These are phyloP conservation scores for Tritrichomonas foetus DNA, from an alignment of 208 protist species.

Conservation along the genomic window DNA sequence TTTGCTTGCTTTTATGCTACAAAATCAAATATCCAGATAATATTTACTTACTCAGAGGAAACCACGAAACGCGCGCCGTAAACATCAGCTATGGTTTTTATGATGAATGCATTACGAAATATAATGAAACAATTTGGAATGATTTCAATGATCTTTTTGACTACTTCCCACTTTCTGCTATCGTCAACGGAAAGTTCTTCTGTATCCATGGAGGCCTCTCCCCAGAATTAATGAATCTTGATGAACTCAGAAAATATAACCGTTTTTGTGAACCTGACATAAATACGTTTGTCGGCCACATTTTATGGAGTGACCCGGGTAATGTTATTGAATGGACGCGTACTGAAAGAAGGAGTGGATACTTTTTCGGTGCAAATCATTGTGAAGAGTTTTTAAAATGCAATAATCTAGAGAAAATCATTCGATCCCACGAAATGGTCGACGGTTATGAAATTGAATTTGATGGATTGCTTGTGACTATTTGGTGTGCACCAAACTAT, in stretches of 20 bases:
- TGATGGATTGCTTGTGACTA: conserved; percentile 67
- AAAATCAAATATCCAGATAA: conserved; percentile 66
- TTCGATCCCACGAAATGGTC: conserved; percentile 76
- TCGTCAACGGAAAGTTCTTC: conserved; percentile 50
- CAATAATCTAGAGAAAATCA: conserved; percentile 71
- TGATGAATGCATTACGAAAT: conserved; percentile 74
- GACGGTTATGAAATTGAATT: conserved; percentile 82
- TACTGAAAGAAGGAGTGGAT: conserved; percentile 72
- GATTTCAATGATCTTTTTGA: conserved; percentile 76
- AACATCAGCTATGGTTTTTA: conserved; percentile 82
- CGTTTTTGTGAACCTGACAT: conserved; percentile 66
- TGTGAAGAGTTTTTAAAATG: conserved; percentile 64
- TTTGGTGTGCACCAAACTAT: conserved; percentile 78
- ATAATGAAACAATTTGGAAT: conserved; percentile 72
- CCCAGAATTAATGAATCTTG: not conserved
- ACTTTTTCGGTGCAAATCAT: conserved; percentile 69
- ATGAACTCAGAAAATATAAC: conserved; percentile 72
- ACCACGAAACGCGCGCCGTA: conserved; percentile 81
- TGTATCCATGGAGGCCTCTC: conserved; percentile 39
- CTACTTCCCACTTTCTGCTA: conserved; percentile 70
- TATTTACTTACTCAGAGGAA: conserved; percentile 78
- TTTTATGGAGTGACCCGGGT: conserved; percentile 80
- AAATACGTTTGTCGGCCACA: conserved; percentile 72
- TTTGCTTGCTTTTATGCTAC: not conserved
- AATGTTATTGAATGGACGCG: conserved; percentile 73